Percentiles rank a stretch among this genome's conserved stretches.
These are phyloP conservation scores for Hypoxylon sp. DNA, from an alignment of 2,329 filamentous ascomycete genomes.

Conservation along the genomic window DNA sequence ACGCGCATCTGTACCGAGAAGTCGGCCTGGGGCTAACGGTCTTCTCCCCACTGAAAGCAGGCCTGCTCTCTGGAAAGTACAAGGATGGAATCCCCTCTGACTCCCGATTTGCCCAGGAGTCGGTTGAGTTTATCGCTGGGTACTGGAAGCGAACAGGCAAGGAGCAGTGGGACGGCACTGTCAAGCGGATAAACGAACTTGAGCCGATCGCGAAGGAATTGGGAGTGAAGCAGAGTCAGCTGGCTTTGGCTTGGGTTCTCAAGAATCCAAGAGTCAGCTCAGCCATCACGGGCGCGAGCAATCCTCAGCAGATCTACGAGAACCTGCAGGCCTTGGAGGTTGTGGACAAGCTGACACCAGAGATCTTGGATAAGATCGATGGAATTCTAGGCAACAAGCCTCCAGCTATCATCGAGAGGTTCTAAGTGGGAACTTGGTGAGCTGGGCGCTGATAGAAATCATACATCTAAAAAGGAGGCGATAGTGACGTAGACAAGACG, in stretches of 20 bases:
- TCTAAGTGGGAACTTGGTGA: conserved; percentile 27
- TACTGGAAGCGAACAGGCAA: conserved; percentile 60
- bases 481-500: background rate
- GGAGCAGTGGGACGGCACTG: conserved; percentile 62
- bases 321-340: conserved; percentile 63
- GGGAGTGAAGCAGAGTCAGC: conserved; percentile 63
- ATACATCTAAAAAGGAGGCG: background rate
- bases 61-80: conserved; percentile 73
- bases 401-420: conserved; percentile 50
- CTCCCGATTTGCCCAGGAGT: conserved; percentile 54
- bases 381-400: conserved; percentile 67
- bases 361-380: conserved; percentile 68
- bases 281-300: conserved; percentile 68
- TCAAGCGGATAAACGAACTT: conserved; percentile 67
- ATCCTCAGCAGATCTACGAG: conserved; percentile 66
- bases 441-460: background rate
- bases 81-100: conserved; percentile 61
- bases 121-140: conserved; percentile 64
- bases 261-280: conserved; percentile 69
- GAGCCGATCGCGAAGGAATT: conserved; percentile 71
- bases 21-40: conserved; percentile 69
- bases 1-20: conserved; percentile 66
- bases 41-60: conserved; percentile 67
- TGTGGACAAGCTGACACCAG: conserved; percentile 65
- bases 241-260: conserved; percentile 70